Conservation (phyloP, 2,329 filamentous ascomycete species). For the Aspergillus oerlinghausenensis region DNA sequence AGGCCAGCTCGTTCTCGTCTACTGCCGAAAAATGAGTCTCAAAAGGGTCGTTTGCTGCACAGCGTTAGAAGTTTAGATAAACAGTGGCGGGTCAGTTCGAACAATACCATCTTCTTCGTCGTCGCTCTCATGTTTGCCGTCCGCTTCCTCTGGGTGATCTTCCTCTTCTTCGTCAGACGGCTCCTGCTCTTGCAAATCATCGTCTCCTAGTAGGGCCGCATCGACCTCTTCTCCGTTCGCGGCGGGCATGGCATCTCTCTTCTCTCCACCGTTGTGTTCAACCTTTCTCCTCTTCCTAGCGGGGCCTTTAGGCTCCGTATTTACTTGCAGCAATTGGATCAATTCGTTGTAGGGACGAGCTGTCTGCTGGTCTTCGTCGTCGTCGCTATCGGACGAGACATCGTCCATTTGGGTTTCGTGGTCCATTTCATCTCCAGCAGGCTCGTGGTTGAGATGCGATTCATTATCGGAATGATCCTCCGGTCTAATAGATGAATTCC, state of each 20-base stretch:
- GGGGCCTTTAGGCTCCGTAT: conserved; percentile 39
- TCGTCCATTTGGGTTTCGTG: conserved; percentile 37
- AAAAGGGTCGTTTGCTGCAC: conserved; percentile 65
- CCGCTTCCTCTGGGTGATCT: conserved; percentile 36
- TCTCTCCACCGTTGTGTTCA: conserved; percentile 29
- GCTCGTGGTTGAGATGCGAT: conserved; percentile 36
- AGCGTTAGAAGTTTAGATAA: conserved; percentile 42
- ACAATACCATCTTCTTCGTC: conserved; percentile 33
- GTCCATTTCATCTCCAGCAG: conserved; percentile 36
- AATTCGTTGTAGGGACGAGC: conserved; percentile 53
- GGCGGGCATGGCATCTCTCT: conserved; percentile 16
- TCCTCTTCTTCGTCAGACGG: conserved; percentile 39
- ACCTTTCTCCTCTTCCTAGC: conserved; percentile 53
- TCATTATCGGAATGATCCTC: conserved; percentile 26
- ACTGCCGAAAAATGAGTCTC: conserved; percentile 71
- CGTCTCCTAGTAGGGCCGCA: conserved; percentile 35
- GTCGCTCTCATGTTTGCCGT: conserved; percentile 26
- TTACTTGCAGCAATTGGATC: conserved; percentile 50
- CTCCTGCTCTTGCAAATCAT: conserved; percentile 47
- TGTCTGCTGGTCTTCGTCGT: conserved; percentile 39
- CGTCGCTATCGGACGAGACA: conserved; percentile 39
- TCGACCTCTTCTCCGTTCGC: conserved; percentile 23
- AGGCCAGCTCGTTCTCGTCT: conserved; percentile 56
- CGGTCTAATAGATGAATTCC: conserved; percentile 17
- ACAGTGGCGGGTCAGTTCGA: not conserved